Percentiles rank a stretch among this genome's conserved stretches.
These are phyloP conservation scores for Allomyces macrogynus DNA, from an alignment of 192 early-diverging fungal genomes.

Conservation along the genomic window DNA sequence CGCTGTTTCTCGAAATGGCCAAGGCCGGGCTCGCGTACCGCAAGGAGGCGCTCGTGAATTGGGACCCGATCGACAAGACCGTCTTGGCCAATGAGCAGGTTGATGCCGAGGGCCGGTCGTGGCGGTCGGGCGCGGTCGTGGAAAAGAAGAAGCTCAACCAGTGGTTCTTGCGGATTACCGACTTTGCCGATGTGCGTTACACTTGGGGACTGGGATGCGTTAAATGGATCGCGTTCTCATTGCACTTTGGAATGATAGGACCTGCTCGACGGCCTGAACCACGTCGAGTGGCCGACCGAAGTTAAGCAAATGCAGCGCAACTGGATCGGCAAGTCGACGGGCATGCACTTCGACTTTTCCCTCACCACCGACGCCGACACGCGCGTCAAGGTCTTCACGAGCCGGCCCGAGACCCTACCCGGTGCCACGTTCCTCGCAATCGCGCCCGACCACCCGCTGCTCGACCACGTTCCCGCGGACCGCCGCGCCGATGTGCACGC, in stretches of 20 bases:
- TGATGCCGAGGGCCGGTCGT: constrained; percentile 62
- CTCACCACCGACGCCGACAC: too few relatives aligned
- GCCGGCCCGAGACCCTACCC: constrained; percentile 52
- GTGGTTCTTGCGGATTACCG: constrained; percentile 85
- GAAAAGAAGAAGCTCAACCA: constrained; percentile 66
- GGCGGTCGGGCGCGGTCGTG: constrained; percentile 78
- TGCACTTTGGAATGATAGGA: constrained; percentile 13
- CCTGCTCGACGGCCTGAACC: constrained; percentile 51
- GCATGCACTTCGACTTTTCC: too few relatives aligned
- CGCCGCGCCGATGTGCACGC: background rate
- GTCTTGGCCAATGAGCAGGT: constrained; percentile 94
- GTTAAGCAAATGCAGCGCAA: constrained; percentile 13
- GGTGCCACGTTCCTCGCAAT: constrained; percentile 54
- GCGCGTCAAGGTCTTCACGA: constrained; percentile 49
- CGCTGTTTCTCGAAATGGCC: constrained; percentile 59
- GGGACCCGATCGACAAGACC: constrained; percentile 91
- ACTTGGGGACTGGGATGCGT: background rate
- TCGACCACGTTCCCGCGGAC: background rate
- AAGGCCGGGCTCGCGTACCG: constrained; percentile 64
- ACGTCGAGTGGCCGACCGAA: constrained; percentile 63
- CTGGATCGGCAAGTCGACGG: too few relatives aligned
- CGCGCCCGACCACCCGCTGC: constrained; percentile 41
- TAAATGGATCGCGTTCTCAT: background rate
- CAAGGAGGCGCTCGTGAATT: constrained; percentile 80
- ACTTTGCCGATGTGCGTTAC: constrained; percentile 46